Base-by-base conservation (phyloP, 2,329 filamentous ascomycete species). In the Aphanoascus verrucosus region DNA sequence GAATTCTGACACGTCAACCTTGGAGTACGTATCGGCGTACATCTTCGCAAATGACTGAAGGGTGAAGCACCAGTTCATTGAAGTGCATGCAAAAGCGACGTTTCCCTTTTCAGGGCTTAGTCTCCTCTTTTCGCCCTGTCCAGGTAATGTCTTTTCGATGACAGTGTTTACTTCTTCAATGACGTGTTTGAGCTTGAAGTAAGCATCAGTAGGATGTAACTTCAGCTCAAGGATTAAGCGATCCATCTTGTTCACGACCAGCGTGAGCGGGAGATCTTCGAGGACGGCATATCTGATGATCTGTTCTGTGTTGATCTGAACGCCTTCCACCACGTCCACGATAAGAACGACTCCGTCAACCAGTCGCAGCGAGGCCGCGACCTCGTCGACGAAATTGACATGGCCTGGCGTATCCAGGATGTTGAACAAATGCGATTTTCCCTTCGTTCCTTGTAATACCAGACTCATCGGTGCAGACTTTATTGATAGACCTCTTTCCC, bases 131-230 rank as follows among this genome's bases (percentile, higher is more conserved):
- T 88, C 87, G 28, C 90, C 89, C 61, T 82, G 81, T 1, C 88
- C 85, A 3, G 93, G 91, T 28, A 89, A 77, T 2, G 86, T 85
- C 66, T 86, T 89, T 65, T 94, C 88, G 63, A 98, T 97, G 61
- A 93, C 76, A 0, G 88, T 95, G 71, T 98, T 98, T 69, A 98
- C 90, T 70, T 97, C 88, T 69, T 98, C 93, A 51, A 98, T 82
- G n/a, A 96, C 89, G 68, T 97, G 90, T 72, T 96, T 97, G 52
- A 98, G 77, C 76, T 98, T 98, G 77, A 96, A 97, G 73, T 98
- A 98, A 11, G 93, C 93, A 66, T 98, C 93, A 59, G 84, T 88
- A 1, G 93, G 93, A 1, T 93, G 93, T 12, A 98, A 78, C 68
- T 94, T 94, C 49, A 98, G 76, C 71, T 98, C 93, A 44, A 98